phyloP scores from a whole-genome alignment of 176 grass and related monocot species.

The Miscanthus lutarioriparius region DNA sequence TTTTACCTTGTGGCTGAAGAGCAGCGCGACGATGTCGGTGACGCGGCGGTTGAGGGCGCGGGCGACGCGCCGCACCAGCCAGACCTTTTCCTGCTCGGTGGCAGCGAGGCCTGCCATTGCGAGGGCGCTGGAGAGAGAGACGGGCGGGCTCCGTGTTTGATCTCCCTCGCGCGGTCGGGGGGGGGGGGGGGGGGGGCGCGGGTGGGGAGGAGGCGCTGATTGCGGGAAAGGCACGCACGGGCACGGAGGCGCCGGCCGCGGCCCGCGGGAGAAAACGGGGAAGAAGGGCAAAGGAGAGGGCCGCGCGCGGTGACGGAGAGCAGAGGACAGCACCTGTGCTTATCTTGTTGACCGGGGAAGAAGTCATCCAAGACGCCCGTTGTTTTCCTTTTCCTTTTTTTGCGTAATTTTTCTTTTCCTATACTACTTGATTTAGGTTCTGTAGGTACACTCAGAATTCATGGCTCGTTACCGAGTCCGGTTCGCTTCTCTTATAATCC shows the following conservation, averaged over 20 bases:
- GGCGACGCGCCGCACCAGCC: slow-evolving; percentile 69
- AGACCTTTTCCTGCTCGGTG: slow-evolving; percentile 48
- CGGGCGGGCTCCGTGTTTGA: background rate
- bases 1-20: slow-evolving; percentile 70
- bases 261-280: slow-evolving; percentile 8
- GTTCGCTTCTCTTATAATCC: too few species aligned
- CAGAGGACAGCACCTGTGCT: slow-evolving; percentile 38
- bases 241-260: slow-evolving; percentile 1
- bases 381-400: background rate
- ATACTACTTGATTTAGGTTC: too few species aligned
- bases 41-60: slow-evolving; percentile 78
- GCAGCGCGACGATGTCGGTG: slow-evolving; percentile 62
- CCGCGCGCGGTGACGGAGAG: background rate
- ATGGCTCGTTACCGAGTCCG: too few species aligned
- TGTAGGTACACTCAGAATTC: too few species aligned
- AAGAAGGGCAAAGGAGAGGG: background rate
- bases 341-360: slow-evolving; percentile 43
- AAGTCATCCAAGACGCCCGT: background rate
- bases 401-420: too few species aligned
- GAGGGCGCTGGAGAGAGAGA: background rate
- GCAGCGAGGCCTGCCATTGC: slow-evolving; percentile 63
- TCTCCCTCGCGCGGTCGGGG: background rate
- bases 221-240: too few species aligned
- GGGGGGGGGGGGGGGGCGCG: background rate
- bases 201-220: background rate